Evolutionary conservation across 140 eudicot species (phyloP).

Genomic region (Bidens hawaiensis): DNA sequence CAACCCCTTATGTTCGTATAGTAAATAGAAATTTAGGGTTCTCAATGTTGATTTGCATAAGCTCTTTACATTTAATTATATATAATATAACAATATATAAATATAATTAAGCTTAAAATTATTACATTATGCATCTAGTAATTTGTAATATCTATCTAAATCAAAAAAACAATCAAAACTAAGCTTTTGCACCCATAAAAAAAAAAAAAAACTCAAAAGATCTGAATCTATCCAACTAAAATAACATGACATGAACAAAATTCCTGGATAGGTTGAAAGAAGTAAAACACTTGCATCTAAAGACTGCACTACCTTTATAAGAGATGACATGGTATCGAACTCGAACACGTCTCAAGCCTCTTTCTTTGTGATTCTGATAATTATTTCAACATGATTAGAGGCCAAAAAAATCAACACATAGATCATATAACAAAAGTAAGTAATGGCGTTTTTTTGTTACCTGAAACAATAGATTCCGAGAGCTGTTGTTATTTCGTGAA

Average conservation of each 20-base stretch:
- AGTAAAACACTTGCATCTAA: constrained; percentile 17
- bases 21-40: too few species aligned
- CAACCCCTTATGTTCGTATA: too few species aligned
- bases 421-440: neutral
- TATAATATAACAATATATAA: too few species aligned
- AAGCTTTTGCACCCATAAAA: too few species aligned
- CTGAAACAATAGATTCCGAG: constrained; percentile 96
- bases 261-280: neutral
- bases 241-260: neutral
- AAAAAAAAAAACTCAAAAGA: too few species aligned
- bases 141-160: too few species aligned
- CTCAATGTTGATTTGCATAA: too few species aligned
- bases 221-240: too few species aligned
- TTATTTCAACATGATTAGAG: neutral
- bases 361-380: constrained; percentile 79
- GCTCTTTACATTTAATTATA: too few species aligned
- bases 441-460: constrained; percentile 40
- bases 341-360: constrained; percentile 57
- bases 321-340: neutral
- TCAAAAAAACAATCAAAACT: too few species aligned
- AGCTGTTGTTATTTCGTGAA: constrained; percentile 89
- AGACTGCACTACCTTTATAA: constrained; percentile 12
- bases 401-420: neutral
- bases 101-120: too few species aligned
- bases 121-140: too few species aligned